Conservation (phyloP, 257 asterid species). For the Salvia hispanica region DNA sequence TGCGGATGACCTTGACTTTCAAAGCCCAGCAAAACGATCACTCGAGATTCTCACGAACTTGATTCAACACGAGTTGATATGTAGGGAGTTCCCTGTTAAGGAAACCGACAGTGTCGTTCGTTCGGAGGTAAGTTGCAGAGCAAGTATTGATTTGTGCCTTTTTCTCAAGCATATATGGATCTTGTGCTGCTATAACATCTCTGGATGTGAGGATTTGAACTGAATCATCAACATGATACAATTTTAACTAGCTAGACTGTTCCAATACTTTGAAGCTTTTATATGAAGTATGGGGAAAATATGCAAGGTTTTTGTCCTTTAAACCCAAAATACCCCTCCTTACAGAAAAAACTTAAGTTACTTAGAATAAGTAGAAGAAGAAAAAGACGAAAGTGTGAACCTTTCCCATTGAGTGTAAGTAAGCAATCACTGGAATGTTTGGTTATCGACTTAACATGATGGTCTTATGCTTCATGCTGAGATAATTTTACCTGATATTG, state of each 20-base stretch:
- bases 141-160: neutral
- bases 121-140: conserved; percentile 64
- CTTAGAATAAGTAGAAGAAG: too few relatives aligned
- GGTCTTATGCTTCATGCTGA: too few relatives aligned
- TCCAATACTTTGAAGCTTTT: neutral
- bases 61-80: conserved; percentile 64
- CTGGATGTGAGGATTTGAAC: conserved; percentile 1
- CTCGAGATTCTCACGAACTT: conserved; percentile 76
- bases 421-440: too few relatives aligned
- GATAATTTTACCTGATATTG: too few relatives aligned
- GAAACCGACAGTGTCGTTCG: conserved; percentile 69
- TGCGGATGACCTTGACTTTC: conserved; percentile 62
- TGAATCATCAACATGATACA: neutral
- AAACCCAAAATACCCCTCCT: too few relatives aligned
- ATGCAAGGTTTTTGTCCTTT: neutral
- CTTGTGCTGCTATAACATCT: neutral
- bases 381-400: too few relatives aligned
- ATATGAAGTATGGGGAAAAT: neutral
- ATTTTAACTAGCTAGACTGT: conserved; percentile 4
- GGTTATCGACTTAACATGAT: too few relatives aligned
- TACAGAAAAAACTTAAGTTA: too few relatives aligned
- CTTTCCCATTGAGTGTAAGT: too few relatives aligned
- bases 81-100: conserved; percentile 90
- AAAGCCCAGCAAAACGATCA: conserved; percentile 63
- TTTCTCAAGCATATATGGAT: neutral